Evolutionary conservation across 306 rosid species (phyloP).

Genomic region (Trifolium pratense): DNA sequence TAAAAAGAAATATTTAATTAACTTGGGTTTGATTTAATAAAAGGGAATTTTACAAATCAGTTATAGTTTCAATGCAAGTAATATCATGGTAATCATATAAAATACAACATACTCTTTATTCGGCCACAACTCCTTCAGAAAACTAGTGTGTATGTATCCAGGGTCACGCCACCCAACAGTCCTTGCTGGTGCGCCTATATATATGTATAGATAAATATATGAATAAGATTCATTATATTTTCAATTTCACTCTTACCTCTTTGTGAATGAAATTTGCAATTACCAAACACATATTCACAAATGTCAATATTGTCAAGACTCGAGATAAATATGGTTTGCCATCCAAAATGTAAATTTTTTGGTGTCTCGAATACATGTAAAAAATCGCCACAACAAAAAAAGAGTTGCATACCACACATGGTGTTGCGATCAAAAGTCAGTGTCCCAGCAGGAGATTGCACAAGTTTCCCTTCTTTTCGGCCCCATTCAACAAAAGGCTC

Average conservation of each 20-base stretch:
- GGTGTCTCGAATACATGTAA: conserved; percentile 9
- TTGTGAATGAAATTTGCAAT: conserved; percentile 8
- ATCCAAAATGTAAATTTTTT: conserved; percentile 16
- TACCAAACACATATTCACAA: conserved; percentile 20
- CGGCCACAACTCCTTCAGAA: conserved; percentile 89
- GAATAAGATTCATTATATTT: conserved; percentile 27
- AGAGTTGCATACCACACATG: conserved; percentile 78
- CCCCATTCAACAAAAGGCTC: conserved; percentile 93
- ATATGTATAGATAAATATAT: not conserved
- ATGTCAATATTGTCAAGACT: not conserved
- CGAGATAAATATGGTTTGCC: conserved; percentile 28
- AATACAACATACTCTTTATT: conserved; percentile 60
- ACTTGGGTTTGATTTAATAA: conserved; percentile 11
- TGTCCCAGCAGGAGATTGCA: conserved; percentile 76
- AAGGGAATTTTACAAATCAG: conserved; percentile 16
- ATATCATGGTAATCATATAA: conserved; percentile 16
- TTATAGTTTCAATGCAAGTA: conserved; percentile 31
- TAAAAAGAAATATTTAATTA: conserved; percentile 1
- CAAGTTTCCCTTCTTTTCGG: conserved; percentile 55
- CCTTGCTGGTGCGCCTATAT: conserved; percentile 88
- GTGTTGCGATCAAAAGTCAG: conserved; percentile 75
- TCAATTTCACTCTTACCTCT: conserved; percentile 3
- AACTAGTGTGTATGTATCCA: conserved; percentile 83
- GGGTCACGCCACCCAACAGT: conserved; percentile 98
- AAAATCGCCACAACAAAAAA: not conserved